Base-by-base conservation (phyloP, 805 yeast genomes). In the Teunomyces aglyptinius region DNA sequence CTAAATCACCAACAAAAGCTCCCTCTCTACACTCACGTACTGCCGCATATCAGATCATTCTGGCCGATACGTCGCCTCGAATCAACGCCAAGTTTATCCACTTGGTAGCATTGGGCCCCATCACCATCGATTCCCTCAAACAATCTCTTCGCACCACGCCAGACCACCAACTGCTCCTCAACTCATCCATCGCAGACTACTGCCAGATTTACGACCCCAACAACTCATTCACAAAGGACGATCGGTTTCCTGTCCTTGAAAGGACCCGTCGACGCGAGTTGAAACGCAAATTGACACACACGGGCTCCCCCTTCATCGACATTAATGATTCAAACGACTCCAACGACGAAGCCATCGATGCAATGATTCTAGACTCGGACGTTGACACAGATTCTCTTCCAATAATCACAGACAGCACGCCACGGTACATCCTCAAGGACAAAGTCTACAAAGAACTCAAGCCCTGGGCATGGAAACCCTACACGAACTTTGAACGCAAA, bases 81-180 rank as follows among this genome's bases (percentile, higher is more conserved):
- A 22, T 44, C 16, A 19, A 47, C 13, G 15, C 28, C 53, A 70
- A 75, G 43, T 63, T 78, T 32, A 54, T 77, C 18, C 76, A 75
- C 50, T 58, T 73, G 20, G 54, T 79, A 31, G 79, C 83, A 1
- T 57, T 78, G 35, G 83, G 81, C 1, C 81, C 83, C 2, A 58
- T 63, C 13, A 56, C 77, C 1, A 50, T 59, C 1, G 52, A 56
- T 2, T 61, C 61, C 1, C 52, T 78, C 10, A 49, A 62, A 6
- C 50, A 52, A 12, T 36, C 40, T 3, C 41, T 52, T 33, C 41
- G 41, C 27, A 34, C 38, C 19, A 41, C 44, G 24, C 27, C 56
- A 61, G 64, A 64, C 41, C 48, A 63, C 19, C 16, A 11, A 19
- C 27, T 6, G 26, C 16, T 22, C 16, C 31, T 58, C 3, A 45